Conservation (phyloP, 208 protist species). For the Trypanosoma boissoni region DNA sequence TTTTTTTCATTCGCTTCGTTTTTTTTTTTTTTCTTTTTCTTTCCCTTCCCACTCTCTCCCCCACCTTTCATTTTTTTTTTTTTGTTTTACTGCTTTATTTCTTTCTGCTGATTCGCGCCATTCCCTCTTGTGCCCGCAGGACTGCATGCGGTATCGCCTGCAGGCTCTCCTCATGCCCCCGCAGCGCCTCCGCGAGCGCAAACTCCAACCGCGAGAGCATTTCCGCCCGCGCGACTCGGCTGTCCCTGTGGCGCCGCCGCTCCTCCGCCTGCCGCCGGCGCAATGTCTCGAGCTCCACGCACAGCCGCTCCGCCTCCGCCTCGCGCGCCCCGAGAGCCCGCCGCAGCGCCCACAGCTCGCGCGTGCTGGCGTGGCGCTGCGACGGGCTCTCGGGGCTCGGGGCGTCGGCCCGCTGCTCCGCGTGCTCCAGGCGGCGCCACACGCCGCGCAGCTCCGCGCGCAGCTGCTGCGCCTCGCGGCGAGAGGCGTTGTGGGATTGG, state of each 20-base stretch:
- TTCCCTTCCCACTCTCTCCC: background rate
- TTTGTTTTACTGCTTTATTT: background rate
- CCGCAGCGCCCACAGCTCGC: too few species aligned
- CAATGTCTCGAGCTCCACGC: constrained; percentile 36
- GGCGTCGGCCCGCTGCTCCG: constrained; percentile 20
- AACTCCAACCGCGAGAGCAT: constrained; percentile 44
- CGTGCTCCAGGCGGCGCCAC: constrained; percentile 38
- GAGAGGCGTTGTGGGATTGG: constrained; percentile 21
- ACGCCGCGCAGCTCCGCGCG: constrained; percentile 37
- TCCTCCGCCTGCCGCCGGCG: constrained; percentile 42
- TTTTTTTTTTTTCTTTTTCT: background rate
- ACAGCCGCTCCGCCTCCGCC: constrained; percentile 35
- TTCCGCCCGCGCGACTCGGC: constrained; percentile 27
- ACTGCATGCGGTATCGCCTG: constrained; percentile 11
- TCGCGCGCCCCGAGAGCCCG: constrained; percentile 13
- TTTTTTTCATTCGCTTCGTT: background rate
- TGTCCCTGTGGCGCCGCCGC: constrained; percentile 30
- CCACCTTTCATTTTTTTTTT: background rate
- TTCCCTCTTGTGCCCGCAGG: constrained; percentile 9
- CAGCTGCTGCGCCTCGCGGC: constrained; percentile 18
- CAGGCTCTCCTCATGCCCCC: constrained; percentile 14
- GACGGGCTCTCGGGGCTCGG: constrained; percentile 25
- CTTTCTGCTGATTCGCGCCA: constrained; percentile 6
- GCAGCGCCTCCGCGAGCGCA: constrained; percentile 32
- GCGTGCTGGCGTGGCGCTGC: constrained; percentile 10